These are phyloP conservation scores for Aspergillus costaricaensis DNA, from an alignment of 2,329 filamentous ascomycete species.

Conservation along the genomic window DNA sequence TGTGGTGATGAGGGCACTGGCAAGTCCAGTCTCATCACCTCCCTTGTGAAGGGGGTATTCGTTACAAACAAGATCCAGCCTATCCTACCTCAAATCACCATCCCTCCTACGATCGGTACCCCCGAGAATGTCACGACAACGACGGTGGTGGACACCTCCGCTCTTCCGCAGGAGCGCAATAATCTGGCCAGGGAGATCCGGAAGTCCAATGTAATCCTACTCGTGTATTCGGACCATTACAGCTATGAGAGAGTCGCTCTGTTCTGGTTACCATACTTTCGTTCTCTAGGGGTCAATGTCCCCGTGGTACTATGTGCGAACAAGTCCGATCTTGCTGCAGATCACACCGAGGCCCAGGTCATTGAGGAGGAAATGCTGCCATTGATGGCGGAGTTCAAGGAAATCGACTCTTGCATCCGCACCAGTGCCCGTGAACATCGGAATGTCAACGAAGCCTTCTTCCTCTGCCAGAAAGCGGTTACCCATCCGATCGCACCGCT, in stretches of 20 bases:
- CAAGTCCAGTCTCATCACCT: conserved; percentile 90
- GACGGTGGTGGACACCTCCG: conserved; percentile 89
- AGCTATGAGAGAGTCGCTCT: conserved; percentile 96
- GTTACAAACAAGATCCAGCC: conserved; percentile 94
- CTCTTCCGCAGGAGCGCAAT: conserved; percentile 87
- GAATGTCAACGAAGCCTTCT: conserved; percentile 96
- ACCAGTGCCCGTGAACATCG: conserved; percentile 88
- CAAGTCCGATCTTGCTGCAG: conserved; percentile 84
- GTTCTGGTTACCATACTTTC: conserved; percentile 98
- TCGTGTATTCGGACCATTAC: conserved; percentile 98
- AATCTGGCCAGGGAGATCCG: conserved; percentile 90
- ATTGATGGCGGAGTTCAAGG: conserved; percentile 97
- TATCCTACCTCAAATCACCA: conserved; percentile 90
- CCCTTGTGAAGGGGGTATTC: conserved; percentile 95
- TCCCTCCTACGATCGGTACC: conserved; percentile 87
- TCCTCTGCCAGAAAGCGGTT: conserved; percentile 96
- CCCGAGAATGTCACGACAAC: conserved; percentile 97
- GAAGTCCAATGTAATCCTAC: conserved; percentile 93
- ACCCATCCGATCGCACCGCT: conserved; percentile 95
- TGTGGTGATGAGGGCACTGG: conserved; percentile 96
- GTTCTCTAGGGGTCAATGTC: conserved; percentile 96
- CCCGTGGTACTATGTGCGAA: conserved; percentile 96
- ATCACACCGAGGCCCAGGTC: conserved; percentile 76
- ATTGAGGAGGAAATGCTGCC: conserved; percentile 97
- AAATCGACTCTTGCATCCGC: conserved; percentile 96